Percentiles rank a stretch among this genome's conserved stretches.
These are phyloP conservation scores for Rugonectria rugulosa DNA, from an alignment of 2,329 filamentous ascomycete species.

Conservation along the genomic window DNA sequence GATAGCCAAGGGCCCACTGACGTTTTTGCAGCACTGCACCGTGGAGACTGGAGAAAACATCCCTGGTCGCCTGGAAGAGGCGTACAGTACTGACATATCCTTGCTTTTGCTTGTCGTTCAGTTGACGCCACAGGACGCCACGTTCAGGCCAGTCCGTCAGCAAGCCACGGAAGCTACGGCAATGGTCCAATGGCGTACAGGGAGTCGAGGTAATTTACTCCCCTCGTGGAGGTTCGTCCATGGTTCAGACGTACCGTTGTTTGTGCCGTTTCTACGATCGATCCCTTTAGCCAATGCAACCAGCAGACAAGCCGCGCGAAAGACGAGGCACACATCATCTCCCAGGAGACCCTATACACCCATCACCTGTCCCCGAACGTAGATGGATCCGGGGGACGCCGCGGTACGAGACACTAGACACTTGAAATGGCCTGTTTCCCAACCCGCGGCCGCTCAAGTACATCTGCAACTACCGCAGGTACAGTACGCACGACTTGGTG, in stretches of 20 bases:
- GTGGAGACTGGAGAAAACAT: constrained; percentile 1
- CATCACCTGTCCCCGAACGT: no score
- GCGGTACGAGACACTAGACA: not conserved
- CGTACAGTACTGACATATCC: no score
- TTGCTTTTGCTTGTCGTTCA: constrained; percentile 15
- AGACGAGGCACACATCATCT: no score
- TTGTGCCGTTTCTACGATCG: no score
- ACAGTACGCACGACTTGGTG: constrained; percentile 1
- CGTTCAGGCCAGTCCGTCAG: constrained; percentile 28
- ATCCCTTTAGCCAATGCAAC: no score
- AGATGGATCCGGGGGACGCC: constrained; percentile 3
- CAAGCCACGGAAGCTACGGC: constrained; percentile 26
- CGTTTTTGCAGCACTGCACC: not conserved
- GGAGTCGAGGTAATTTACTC: no score
- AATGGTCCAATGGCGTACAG: constrained; percentile 12
- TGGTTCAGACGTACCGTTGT: no score
- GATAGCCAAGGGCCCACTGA: not conserved
- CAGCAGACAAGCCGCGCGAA: no score
- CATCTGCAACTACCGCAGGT: constrained; percentile 10
- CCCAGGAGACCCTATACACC: no score
- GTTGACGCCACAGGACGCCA: constrained; percentile 34
- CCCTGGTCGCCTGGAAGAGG: constrained; percentile 5
- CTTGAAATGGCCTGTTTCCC: not conserved
- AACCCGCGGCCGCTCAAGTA: not conserved
- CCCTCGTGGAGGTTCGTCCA: no score